Percentiles rank a stretch among this genome's conserved stretches.
phyloP scores from a whole-genome alignment of 768 basidiomycete genomes.

The Xerocomellus intermedius region DNA sequence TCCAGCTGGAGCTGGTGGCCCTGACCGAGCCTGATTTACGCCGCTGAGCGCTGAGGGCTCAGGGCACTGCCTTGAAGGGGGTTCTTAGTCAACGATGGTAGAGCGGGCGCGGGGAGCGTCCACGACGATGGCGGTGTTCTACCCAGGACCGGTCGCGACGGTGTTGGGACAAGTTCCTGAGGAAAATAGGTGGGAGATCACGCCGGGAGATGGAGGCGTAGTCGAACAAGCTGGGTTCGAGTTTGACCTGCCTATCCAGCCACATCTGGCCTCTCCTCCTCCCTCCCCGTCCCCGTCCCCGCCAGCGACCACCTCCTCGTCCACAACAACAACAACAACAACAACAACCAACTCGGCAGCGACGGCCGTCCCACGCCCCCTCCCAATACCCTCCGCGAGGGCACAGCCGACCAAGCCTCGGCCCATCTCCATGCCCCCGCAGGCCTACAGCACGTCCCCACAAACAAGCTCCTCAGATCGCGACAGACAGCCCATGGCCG shows the following conservation, averaged over 20 bases:
- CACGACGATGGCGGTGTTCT: conserved; percentile 35
- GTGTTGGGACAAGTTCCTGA: conserved; percentile 52
- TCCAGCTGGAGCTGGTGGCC: neutral
- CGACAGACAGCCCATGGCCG: conserved; percentile 28
- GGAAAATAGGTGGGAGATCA: conserved; percentile 41
- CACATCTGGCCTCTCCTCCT: conserved; percentile 24
- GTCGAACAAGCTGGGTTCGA: conserved; percentile 49
- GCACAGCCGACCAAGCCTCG: conserved; percentile 41
- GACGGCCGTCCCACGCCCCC: conserved; percentile 34
- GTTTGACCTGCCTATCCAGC: conserved; percentile 57
- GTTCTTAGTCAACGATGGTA: conserved; percentile 14
- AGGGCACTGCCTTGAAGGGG: conserved; percentile 22
- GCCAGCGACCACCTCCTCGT: conserved; percentile 4
- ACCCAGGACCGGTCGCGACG: conserved; percentile 47
- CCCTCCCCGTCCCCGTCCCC: conserved; percentile 12
- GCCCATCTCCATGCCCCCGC: conserved; percentile 77
- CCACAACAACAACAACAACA: conserved; percentile 13
- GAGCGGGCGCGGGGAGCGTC: conserved; percentile 7
- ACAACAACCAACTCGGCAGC: conserved; percentile 21
- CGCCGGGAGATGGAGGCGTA: conserved; percentile 54
- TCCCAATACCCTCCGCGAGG: conserved; percentile 26
- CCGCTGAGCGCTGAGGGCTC: neutral
- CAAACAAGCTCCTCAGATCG: conserved; percentile 34
- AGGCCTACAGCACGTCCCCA: conserved; percentile 40
- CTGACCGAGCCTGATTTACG: conserved; percentile 19